A percentile compares a stretch with the other conserved stretches of the same genome.
Evolutionary conservation across 305 asterid genomes (phyloP).

Genomic region (Fraxinus albicans): DNA sequence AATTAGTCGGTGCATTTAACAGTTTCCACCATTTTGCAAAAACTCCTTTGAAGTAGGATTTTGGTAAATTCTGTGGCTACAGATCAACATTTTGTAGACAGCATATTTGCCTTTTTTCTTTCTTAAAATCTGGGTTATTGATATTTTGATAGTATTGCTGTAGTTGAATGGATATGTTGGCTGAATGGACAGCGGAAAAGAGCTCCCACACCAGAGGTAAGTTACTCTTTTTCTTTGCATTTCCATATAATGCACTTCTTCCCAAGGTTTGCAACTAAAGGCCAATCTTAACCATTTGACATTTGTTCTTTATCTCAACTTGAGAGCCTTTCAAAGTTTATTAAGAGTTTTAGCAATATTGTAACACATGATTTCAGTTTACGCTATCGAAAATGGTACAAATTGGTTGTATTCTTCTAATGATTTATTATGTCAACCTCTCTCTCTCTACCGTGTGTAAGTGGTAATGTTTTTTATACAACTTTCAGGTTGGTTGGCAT

Average conservation of each 20-base stretch:
- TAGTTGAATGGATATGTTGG: slow-evolving; percentile 99
- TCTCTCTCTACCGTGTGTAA: not conserved
- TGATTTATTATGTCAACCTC: not conserved
- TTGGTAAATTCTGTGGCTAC: not conserved
- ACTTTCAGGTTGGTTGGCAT: not conserved
- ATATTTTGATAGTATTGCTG: slow-evolving; percentile 46
- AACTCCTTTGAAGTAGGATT: not conserved
- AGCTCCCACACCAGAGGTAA: slow-evolving; percentile 93
- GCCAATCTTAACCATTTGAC: not conserved
- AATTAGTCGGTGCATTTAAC: slow-evolving; percentile 17
- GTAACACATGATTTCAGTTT: not conserved
- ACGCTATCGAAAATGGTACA: not conserved
- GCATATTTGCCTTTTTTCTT: not conserved
- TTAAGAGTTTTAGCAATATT: not conserved
- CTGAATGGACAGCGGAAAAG: slow-evolving; percentile 89
- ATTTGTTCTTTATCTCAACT: not conserved
- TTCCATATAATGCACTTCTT: not conserved
- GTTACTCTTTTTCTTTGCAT: not conserved
- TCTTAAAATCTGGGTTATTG: slow-evolving; percentile 31
- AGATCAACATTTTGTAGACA: not conserved
- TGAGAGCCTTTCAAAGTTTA: not conserved
- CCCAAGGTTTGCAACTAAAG: not conserved
- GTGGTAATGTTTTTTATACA: not conserved
- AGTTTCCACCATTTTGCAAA: not conserved
- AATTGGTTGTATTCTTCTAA: not conserved